Conservation (phyloP, 768 basidiomycete genomes). For the Hemileccinum impolitum region DNA sequence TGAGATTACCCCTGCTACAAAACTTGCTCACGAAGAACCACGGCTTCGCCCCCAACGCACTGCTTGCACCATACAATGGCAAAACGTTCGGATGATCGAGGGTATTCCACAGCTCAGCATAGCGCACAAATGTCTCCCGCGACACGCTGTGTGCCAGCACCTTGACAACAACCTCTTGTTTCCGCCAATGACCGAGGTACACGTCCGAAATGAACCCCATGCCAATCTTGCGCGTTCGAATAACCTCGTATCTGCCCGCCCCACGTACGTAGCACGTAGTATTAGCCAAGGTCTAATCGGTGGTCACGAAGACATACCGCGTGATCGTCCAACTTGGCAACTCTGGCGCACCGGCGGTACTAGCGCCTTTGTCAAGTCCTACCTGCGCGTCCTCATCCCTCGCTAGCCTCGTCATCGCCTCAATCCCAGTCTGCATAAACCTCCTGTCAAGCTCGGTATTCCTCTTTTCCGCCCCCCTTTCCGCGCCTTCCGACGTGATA, state of each 20-base stretch:
- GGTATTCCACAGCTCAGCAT: conserved; percentile 69
- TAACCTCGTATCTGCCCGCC: conserved; percentile 62
- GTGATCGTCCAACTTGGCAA: conserved; percentile 80
- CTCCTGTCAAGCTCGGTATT: conserved; percentile 43
- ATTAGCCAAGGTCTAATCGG: background rate
- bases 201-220: conserved; percentile 76
- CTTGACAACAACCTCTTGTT: conserved; percentile 66
- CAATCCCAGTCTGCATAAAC: conserved; percentile 71
- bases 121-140: conserved; percentile 60
- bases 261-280: too few relatives aligned
- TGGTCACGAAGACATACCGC: conserved; percentile 31
- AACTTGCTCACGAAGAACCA: conserved; percentile 83
- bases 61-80: conserved; percentile 74
- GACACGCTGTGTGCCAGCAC: conserved; percentile 62
- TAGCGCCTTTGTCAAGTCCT: background rate
- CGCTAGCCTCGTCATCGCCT: conserved; percentile 64
- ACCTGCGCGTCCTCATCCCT: conserved; percentile 1
- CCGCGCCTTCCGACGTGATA: background rate
- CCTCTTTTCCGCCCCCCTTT: background rate
- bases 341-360: conserved; percentile 12
- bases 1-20: conserved; percentile 60
- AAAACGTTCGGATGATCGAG: conserved; percentile 70
- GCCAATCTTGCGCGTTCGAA: conserved; percentile 65
- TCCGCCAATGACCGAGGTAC: conserved; percentile 72
- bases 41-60: conserved; percentile 62